Evolutionary conservation across 345 rosid species (phyloP), one percentile per base, ranked within the genome.

Genomic region (Eucalyptus rudis): DNA sequence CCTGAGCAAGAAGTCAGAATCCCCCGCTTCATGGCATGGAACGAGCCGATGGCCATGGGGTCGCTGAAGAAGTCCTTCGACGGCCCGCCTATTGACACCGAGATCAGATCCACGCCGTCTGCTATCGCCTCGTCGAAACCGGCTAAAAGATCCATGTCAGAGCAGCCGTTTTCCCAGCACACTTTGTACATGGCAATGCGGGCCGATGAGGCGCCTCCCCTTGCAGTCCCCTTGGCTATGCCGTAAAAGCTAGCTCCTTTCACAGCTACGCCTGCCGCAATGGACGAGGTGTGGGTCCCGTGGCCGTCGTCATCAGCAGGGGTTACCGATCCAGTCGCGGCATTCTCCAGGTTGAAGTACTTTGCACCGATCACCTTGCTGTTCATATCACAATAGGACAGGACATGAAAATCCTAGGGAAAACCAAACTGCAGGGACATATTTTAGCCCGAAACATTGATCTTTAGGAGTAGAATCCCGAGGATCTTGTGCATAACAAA

Each of bases 141-240:
- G 0, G 98, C 99, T n/a, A 96, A 88, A 33, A 96, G 49, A 88
- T 97, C 98, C 92, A 95, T 92, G 89, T 92, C 99, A 22, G 89
- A 88, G 93, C 98, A 97, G 8, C 96, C 98, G 2, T 14, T 27
- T 2, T 25, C 76, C 98, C 97, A 95, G 90, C 99, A 96, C 16
- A 94, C 99, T 92, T 97, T 97, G 90, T 97, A 97, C 92, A 94
- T 83, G 13, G 99, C 99, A 25, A 97, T 93, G n/a, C 99, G 93
- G 1, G 98, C 98, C 0, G 95, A 91, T 6, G 97, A 96, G 5
- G 93, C 95, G 43, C 99, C 99, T 0, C 99, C 99, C 1, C 98
- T 92, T 6, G 99, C 99, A 1, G 96, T 95, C 27, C 99, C 99
- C 15, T 91, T 58, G 7, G 95, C 98, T 29, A 97, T 87, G 45